Evolutionary conservation across 2,329 filamentous ascomycete genomes (phyloP), one percentile per base, ranked within the genome.

Genomic region (Septoria linicola): DNA sequence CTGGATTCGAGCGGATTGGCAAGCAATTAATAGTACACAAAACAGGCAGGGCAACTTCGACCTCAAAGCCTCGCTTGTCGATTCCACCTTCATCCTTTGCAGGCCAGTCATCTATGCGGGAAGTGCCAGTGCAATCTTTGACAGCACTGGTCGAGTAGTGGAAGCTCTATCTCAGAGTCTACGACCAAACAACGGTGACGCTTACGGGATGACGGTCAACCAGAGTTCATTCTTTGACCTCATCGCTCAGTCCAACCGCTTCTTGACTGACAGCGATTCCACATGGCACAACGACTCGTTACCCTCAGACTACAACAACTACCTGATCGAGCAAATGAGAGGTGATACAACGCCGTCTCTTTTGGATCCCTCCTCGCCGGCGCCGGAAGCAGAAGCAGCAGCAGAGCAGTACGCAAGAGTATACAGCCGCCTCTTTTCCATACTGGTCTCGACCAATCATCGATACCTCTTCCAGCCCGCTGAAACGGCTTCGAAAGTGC

Each of bases 271-370:
- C 34, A 58, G 21, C 10, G 53, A 57, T 43, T 0, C 64, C 59
- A 57, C 30, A 2, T 80, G 73, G 73, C 80, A 81, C 55, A 80
- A 77, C 48, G 71, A 78, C 36, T 72, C 66, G 0, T 61, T 70
- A 1, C 64, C 76, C 0, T 59, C 58, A 0, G 75, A 78, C 34
- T 79, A 73, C 66, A 62, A 76, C 23, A 78, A 74, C 41, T 74
- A 80, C 25, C 68, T 82, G n/a, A 55, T 79, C 0, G 60, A 61
- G 1, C 34, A 66, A 0, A 19, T 45, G 0, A 59, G 41, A 0
- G 71, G 73, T 2, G 66, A 58, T 2, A 65, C 63, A 1, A 41
- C 56, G 0, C 81, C 0, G 70, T 68, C 44, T 71, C 76, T 1
- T 45, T 41, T 0, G n/a, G 49, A 1, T 57, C 66, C 0, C 31